Evolutionary conservation across 768 basidiomycete species (phyloP).

Genomic region (Cystoderma amianthinum): DNA sequence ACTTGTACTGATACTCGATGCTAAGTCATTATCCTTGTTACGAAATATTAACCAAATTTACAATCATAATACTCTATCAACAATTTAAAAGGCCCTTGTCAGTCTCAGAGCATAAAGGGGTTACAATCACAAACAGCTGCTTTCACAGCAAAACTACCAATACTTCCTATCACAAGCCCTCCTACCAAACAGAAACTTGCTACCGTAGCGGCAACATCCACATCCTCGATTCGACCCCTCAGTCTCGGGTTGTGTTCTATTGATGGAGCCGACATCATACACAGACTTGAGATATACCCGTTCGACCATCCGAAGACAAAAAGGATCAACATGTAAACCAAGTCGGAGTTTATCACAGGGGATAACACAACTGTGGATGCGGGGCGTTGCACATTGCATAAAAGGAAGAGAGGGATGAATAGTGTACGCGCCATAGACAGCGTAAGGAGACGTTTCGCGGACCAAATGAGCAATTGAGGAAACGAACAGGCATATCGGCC

Average conservation of each 20-base stretch:
- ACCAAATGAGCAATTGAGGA: constrained; percentile 63
- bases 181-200: constrained; percentile 73
- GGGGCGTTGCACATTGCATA: constrained; percentile 74
- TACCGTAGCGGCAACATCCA: constrained; percentile 81
- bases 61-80: not conserved
- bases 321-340: constrained; percentile 68
- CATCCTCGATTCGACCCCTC: constrained; percentile 64
- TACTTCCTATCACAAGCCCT: constrained; percentile 70
- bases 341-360: constrained; percentile 70
- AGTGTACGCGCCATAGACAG: constrained; percentile 67
- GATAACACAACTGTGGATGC: constrained; percentile 17
- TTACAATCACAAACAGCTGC: constrained; percentile 65
- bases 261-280: constrained; percentile 81
- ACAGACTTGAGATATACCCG: constrained; percentile 72
- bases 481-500: constrained; percentile 67
- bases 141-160: constrained; percentile 76
- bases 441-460: constrained; percentile 49
- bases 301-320: constrained; percentile 72
- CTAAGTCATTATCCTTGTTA: too few species aligned
- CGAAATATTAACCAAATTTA: too few species aligned
- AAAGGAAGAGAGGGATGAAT: constrained; percentile 83
- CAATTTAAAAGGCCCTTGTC: not conserved
- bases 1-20: too few species aligned
- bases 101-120: constrained; percentile 42
- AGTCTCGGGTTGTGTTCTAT: constrained; percentile 72